Evolutionary conservation across 1,284 basidiomycete species (phyloP).

Genomic region (Megacollybia platyphylla): DNA sequence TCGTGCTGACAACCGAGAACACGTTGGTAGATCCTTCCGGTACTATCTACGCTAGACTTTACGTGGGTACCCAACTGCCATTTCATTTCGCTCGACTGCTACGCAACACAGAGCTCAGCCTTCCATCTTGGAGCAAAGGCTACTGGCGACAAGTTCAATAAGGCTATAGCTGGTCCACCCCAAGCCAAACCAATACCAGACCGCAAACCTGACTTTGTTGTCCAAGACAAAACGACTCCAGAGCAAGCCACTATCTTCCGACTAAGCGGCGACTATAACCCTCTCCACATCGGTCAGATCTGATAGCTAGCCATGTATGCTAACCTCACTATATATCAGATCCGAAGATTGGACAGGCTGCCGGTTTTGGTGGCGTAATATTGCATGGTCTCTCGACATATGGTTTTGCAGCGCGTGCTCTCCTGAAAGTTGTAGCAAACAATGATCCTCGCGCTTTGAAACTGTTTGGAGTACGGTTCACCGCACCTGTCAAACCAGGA

Average conservation of each 20-base stretch:
- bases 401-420: slow-evolving; percentile 65
- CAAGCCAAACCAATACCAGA: slow-evolving; percentile 58
- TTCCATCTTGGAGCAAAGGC: slow-evolving; percentile 71
- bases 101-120: slow-evolving; percentile 39
- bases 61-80: slow-evolving; percentile 26
- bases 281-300: slow-evolving; percentile 56
- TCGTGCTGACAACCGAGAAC: slow-evolving; percentile 57
- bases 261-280: slow-evolving; percentile 78
- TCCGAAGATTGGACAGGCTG: slow-evolving; percentile 52
- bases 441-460: slow-evolving; percentile 48
- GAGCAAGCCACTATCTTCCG: slow-evolving; percentile 74
- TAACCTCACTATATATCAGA: slow-evolving; percentile 24
- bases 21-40: slow-evolving; percentile 51
- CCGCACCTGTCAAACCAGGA: slow-evolving; percentile 69
- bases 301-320: not conserved
- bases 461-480: slow-evolving; percentile 64
- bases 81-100: not conserved
- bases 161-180: slow-evolving; percentile 54
- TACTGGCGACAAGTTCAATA: slow-evolving; percentile 54
- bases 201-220: slow-evolving; percentile 54
- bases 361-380: slow-evolving; percentile 72
- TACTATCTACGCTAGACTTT: slow-evolving; percentile 59
- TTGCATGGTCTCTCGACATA: slow-evolving; percentile 73
- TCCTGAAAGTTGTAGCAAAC: slow-evolving; percentile 49
- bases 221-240: slow-evolving; percentile 55